phyloP scores from a whole-genome alignment of 2,329 filamentous ascomycete species.

The Bipolaris sorokiniana region DNA sequence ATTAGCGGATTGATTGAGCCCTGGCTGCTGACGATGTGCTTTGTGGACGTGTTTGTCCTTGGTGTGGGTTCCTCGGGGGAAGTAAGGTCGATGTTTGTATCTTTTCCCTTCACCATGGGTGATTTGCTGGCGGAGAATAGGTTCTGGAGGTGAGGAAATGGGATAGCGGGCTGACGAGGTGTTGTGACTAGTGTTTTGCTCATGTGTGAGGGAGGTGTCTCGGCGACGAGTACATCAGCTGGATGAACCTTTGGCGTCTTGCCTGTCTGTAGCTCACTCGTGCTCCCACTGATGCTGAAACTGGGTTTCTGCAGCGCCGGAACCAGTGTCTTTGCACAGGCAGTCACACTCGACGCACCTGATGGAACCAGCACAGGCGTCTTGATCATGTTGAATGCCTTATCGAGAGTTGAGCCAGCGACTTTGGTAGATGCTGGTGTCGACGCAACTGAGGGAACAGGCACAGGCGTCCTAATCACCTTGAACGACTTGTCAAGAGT shows the following conservation, averaged over 20 bases:
- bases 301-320: background rate
- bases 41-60: background rate
- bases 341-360: background rate
- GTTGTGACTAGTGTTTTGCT: background rate
- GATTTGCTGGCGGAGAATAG: background rate
- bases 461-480: conserved; percentile 1
- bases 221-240: conserved; percentile 16
- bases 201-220: conserved; percentile 26
- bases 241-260: background rate
- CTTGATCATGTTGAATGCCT: background rate
- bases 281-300: background rate
- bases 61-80: background rate
- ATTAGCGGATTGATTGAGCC: conserved; percentile 7
- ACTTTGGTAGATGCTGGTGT: background rate
- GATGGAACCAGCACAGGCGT: background rate
- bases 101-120: conserved; percentile 1
- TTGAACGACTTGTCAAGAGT: background rate
- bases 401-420: background rate
- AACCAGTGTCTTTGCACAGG: conserved; percentile 14
- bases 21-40: conserved; percentile 1
- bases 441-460: background rate
- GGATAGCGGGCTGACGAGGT: conserved; percentile 16
- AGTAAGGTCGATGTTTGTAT: conserved; percentile 3
- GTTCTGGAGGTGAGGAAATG: conserved; percentile 17
- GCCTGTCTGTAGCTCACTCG: background rate